Base-by-base conservation (phyloP, 768 basidiomycete species). In the Amanita brunnescens region DNA sequence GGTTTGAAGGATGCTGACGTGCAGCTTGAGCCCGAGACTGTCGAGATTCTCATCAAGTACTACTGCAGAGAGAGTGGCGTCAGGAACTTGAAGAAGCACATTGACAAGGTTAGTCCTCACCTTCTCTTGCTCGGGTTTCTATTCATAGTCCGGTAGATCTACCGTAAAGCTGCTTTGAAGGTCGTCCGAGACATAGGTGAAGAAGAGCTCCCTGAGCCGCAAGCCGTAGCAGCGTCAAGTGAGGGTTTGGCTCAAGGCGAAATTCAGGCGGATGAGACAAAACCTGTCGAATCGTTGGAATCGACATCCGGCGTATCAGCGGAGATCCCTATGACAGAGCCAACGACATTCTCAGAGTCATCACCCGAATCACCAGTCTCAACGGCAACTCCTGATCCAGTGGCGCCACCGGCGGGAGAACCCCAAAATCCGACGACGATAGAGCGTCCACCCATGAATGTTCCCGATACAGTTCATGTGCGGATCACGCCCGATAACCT, bases 71-170 rank as follows among this genome's bases (percentile, higher is more conserved):
- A 99, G 71, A 95, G 91, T 59, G 96, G 96, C 39, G 96, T 99
- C 26, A 75, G 96, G 44, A 92, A 93, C 62, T 62, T 99, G 64
- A 98, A 98, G 82, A 98, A 99, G 70, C 89, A 94, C 61, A 95
- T 99, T 49, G 95, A 99, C 62, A 98, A 98, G 83, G 92, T 91
- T n/a, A n/a, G n/a, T n/a, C n/a, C n/a, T n/a, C n/a, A n/a, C n/a
- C n/a, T n/a, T n/a, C n/a, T n/a, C n/a, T n/a, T n/a, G n/a, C n/a
- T n/a, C n/a, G n/a, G n/a, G n/a, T n/a, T n/a, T n/a, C n/a, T n/a
- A n/a, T n/a, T n/a, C n/a, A 54, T 2, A 61, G 13, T n/a, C 8
- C 16, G 32, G 10, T 55, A 97, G 92, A 93, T 99, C 52, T 98
- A 94, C 67, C 82, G 96, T 54, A 99, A 99, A 65, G 90, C 94